Evolutionary conservation across 2,329 filamentous ascomycete species (phyloP), one percentile per base, ranked within the genome.

Genomic region (Incumbomyces delicatus): DNA sequence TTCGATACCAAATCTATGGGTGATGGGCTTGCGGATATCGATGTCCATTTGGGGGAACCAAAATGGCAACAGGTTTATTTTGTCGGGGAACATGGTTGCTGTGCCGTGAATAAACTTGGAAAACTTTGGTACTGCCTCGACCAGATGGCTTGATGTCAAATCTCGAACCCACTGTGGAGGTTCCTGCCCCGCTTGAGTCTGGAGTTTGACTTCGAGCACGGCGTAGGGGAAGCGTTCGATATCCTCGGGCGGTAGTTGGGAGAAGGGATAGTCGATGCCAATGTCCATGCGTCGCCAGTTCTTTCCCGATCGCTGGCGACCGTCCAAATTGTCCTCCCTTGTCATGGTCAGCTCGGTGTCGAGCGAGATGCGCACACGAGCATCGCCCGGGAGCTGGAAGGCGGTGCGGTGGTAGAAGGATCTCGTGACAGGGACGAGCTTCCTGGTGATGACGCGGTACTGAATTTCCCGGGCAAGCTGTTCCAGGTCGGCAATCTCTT

Each of bases 11-110:
- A 96, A 96, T 56, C 84, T 80, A 59, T 92, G 87, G 3, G 80
- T 87, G 27, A 81, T 78, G 1, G 92, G 88, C 67, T 98, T 98
- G 56, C 89, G 85, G 58, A 98, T 98, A 61, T 98, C 92, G 18
- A 94, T 81, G 56, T 94, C 83, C 92, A 98, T 98, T 67, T 98
- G 92, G 1, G 92, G 92, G 73, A 90, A 86, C 92, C 92, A 98
- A 72, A 87, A 98, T 1, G 92, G 92, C 5, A 98, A 73, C 11
- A 98, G 75, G 40, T 95, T 74, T 65, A 98, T 98, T 46, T 85
- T 80, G 37, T 81, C 77, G 0, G 89, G 89, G 64, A 95, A 94
- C 38, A 98, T 69, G 10, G 80, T 85, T 8, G 90, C 90, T 1
- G 83, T 88, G 49, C 92, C 92, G 65, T 98, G 92, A 49, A 98